phyloP scores from a whole-genome alignment of 1,284 basidiomycete genomes.

The Heterobasidion parviporum region DNA sequence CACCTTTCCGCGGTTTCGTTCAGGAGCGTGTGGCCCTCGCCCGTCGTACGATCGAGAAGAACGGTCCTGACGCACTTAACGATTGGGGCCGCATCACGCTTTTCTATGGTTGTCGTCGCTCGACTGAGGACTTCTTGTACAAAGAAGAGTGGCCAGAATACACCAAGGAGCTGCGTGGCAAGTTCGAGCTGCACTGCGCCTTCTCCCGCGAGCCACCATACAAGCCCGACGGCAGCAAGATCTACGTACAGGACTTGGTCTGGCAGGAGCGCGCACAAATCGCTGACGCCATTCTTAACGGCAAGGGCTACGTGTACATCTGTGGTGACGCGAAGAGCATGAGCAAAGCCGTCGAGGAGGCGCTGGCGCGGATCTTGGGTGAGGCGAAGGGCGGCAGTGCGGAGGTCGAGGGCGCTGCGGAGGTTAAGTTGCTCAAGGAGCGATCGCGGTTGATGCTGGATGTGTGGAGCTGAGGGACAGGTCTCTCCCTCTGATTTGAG shows the following conservation, averaged over 20 bases:
- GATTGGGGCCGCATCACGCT: conserved; percentile 95
- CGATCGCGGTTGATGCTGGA: conserved; percentile 75
- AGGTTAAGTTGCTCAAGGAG: conserved; percentile 92
- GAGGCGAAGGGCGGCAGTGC: conserved; percentile 86
- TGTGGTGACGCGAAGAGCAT: conserved; percentile 97
- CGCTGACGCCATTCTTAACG: conserved; percentile 83
- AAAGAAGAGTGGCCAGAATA: conserved; percentile 93
- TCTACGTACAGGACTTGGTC: conserved; percentile 96
- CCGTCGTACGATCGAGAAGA: conserved; percentile 89
- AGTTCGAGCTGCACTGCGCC: conserved; percentile 83
- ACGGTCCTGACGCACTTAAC: conserved; percentile 81
- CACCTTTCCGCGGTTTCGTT: conserved; percentile 97
- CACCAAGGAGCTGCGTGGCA: conserved; percentile 78
- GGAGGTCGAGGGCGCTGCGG: conserved; percentile 82
- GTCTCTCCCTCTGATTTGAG: no score
- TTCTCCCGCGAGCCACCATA: conserved; percentile 83
- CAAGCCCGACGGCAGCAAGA: conserved; percentile 89
- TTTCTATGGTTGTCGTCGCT: conserved; percentile 92
- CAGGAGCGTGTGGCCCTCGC: conserved; percentile 96
- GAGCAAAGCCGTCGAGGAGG: conserved; percentile 91
- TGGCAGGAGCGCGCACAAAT: conserved; percentile 79
- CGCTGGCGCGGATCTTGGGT: conserved; percentile 79
- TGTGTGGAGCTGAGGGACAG: conserved; percentile 59
- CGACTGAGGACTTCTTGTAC: conserved; percentile 89
- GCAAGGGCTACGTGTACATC: conserved; percentile 91